phyloP scores from a whole-genome alignment of 2,329 filamentous ascomycete genomes.

The Zopfia rhizophila region DNA sequence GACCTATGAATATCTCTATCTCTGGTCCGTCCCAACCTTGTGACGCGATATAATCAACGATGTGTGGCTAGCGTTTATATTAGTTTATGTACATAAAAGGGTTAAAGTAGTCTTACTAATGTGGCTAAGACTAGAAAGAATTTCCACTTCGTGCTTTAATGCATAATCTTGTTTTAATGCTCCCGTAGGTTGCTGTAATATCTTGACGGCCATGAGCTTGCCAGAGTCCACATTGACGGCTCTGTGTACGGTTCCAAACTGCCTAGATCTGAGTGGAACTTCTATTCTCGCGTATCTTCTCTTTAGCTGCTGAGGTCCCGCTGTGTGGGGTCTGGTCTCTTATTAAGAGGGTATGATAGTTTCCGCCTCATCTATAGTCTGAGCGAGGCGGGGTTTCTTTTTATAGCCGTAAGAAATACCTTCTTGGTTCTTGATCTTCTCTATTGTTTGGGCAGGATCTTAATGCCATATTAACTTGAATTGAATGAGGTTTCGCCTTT shows the following conservation, averaged over 20 bases:
- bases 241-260: conserved; percentile 5
- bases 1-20: conserved; percentile 13
- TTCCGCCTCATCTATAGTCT: neutral
- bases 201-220: conserved; percentile 3
- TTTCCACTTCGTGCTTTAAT: conserved; percentile 7
- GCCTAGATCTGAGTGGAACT: neutral
- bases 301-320: neutral
- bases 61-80: too few relatives aligned
- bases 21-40: conserved; percentile 5
- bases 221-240: conserved; percentile 11
- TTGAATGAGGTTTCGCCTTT: neutral
- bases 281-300: conserved; percentile 5
- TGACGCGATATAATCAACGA: conserved; percentile 20
- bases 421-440: neutral
- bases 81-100: too few relatives aligned
- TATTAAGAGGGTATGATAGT: conserved; percentile 2
- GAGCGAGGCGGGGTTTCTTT: too few relatives aligned
- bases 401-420: too few relatives aligned
- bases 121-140: conserved; percentile 7
- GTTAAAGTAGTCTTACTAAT: too few relatives aligned
- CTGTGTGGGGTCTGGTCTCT: conserved; percentile 2
- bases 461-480: neutral
- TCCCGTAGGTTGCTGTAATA: too few relatives aligned
- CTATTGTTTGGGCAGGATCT: neutral
- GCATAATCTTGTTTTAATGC: too few relatives aligned